Base-by-base conservation (phyloP, 1,139 yeast species). In the Trichomonascaceae sp. region DNA sequence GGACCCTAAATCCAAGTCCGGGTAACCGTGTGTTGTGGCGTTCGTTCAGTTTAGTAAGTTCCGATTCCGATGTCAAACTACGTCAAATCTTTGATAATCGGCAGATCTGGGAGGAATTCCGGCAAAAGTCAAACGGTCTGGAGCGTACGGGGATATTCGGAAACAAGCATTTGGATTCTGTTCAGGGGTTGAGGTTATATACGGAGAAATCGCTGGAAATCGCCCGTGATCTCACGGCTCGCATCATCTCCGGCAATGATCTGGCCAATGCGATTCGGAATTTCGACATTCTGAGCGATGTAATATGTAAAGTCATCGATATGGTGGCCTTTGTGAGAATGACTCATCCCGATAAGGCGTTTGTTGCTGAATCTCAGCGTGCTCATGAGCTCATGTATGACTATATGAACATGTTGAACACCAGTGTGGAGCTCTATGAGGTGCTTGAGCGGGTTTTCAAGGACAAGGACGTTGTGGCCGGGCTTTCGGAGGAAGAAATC, bases 241-340 rank as follows among this genome's bases (percentile, higher is more conserved):
- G 75, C 19, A 81, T 91, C 75, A 71, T 82, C 12, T 54, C 55
- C 9, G 61, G 63, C 9, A 72, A 74, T 18, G 88, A 85, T 1
- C 70, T 80, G 50, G 63, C 73, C 39, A 69, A 74, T 13, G 87
- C 82, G 57, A 81, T 93, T 53, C 67, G 82, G 52, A 82, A 83
- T 53, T 72, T 93, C 57, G 99, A 93, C 68, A 83, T 90, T 60
- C 73, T 95, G 46, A 87, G 96, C 63, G 99, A 93, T 67, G 80
- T 87, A 19, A 71, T 93, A 46, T 93, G 99, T 67, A 81, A 96
- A 57, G 98, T 89, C 8, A 91, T 93, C 47, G 99, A 93, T 68
- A 81, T 91, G 54, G 95, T 96, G 27, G 99, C 93, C 61, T 93
- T 93, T 70, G 82, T 95, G 27, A 76, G 99, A 53, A 91, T 90